Percentiles rank a stretch among this genome's conserved stretches.
Conservation (phyloP, 2,329 filamentous ascomycete species). For the Colletotrichum acutatum region DNA sequence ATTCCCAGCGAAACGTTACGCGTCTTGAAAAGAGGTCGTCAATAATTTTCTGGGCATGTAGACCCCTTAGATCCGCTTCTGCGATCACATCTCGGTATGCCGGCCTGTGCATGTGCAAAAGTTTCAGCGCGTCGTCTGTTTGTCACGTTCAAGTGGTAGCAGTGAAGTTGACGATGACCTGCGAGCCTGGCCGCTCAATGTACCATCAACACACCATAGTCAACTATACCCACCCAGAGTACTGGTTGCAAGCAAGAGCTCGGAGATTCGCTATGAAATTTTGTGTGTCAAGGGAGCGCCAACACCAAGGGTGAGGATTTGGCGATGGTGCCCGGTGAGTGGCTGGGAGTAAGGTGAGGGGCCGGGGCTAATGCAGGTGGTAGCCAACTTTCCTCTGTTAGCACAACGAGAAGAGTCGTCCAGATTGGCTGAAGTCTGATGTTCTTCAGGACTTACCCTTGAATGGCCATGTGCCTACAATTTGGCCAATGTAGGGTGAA, state of each 20-base stretch:
- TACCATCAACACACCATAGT: slow-evolving; percentile 7
- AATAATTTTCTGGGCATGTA: too few species aligned
- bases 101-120: background rate
- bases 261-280: background rate
- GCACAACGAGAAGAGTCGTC: background rate
- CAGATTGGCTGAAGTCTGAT: background rate
- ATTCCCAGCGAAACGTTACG: slow-evolving; percentile 15
- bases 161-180: background rate
- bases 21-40: background rate
- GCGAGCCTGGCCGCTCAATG: background rate
- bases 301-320: slow-evolving; percentile 21
- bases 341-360: slow-evolving; percentile 5
- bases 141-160: slow-evolving; percentile 22
- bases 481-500: background rate
- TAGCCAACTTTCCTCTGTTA: slow-evolving; percentile 1
- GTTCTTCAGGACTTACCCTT: slow-evolving; percentile 13
- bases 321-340: slow-evolving; percentile 23
- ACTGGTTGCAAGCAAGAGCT: background rate
- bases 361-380: slow-evolving; percentile 33
- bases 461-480: slow-evolving; percentile 23
- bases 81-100: background rate
- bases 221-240: background rate
- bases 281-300: background rate
- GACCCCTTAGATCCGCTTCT: too few species aligned
- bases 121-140: background rate